phyloP scores from a whole-genome alignment of 163 green algal species.

The Volvox carteri region DNA sequence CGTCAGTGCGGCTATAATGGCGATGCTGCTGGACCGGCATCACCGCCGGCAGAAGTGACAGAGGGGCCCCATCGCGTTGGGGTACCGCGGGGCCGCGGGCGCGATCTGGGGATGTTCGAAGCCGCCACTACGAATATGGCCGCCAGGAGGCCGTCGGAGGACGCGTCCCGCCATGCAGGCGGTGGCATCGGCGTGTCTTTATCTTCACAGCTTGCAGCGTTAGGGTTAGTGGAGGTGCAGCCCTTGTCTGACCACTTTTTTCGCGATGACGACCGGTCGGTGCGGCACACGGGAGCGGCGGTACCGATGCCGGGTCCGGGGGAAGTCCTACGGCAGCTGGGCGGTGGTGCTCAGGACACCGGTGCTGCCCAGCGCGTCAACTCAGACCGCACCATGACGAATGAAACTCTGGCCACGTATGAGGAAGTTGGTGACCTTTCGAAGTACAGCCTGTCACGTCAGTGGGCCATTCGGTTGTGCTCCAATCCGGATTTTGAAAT shows the following conservation, averaged over 20 bases:
- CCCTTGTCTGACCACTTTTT: constrained; percentile 41
- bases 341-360: too few relatives aligned
- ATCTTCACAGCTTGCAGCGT: not conserved
- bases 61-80: too few relatives aligned
- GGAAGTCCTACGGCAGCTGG: too few relatives aligned
- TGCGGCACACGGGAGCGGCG: not conserved
- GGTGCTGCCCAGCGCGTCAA: not conserved
- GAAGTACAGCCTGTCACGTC: constrained; percentile 33
- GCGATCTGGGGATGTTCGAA: too few relatives aligned
- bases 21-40: too few relatives aligned
- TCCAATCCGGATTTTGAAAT: constrained; percentile 65
- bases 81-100: too few relatives aligned
- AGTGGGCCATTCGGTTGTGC: constrained; percentile 25
- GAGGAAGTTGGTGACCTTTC: constrained; percentile 46
- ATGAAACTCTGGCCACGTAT: constrained; percentile 24
- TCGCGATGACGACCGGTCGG: constrained; percentile 10
- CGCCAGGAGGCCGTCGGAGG: not conserved
- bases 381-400: constrained; percentile 5
- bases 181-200: not conserved
- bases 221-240: constrained; percentile 52
- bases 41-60: too few relatives aligned
- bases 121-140: too few relatives aligned
- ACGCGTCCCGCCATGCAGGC: not conserved
- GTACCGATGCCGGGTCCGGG: too few relatives aligned
- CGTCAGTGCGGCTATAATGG: too few relatives aligned